phyloP scores from a whole-genome alignment of 345 rosid genomes.

The Boechera stricta region DNA sequence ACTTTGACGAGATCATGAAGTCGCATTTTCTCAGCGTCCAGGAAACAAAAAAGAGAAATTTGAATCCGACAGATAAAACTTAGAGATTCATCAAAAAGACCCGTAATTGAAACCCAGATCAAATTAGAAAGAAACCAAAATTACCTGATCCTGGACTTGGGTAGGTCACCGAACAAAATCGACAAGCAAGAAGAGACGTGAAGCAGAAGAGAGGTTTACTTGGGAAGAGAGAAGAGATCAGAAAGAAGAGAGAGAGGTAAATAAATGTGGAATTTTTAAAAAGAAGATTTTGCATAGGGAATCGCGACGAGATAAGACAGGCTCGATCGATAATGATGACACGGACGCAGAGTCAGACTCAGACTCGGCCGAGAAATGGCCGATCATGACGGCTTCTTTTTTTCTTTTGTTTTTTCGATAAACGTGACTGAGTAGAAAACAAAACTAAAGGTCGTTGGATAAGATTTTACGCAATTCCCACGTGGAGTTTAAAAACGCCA shows the following conservation, averaged over 20 bases:
- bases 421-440: neutral
- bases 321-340: slow-evolving; percentile 37
- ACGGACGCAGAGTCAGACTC: slow-evolving; percentile 28
- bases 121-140: neutral
- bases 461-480: slow-evolving; percentile 38
- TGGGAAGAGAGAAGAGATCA: slow-evolving; percentile 29
- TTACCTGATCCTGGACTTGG: slow-evolving; percentile 18
- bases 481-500: slow-evolving; percentile 25
- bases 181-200: slow-evolving; percentile 39
- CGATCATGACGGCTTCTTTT: slow-evolving; percentile 44
- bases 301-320: slow-evolving; percentile 46
- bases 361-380: slow-evolving; percentile 37
- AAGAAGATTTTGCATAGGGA: slow-evolving; percentile 37
- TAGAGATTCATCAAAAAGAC: neutral
- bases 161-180: slow-evolving; percentile 19
- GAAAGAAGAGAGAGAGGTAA: neutral
- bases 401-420: slow-evolving; percentile 20
- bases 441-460: slow-evolving; percentile 30
- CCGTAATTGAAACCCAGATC: slow-evolving; percentile 11
- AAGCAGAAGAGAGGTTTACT: slow-evolving; percentile 41
- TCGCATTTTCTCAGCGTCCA: neutral
- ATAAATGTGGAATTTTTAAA: neutral
- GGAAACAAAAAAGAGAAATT: neutral
- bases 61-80: slow-evolving; percentile 13
- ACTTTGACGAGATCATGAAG: slow-evolving; percentile 14